Base-by-base conservation (phyloP, 345 rosid species). In the Camelina hispida region DNA sequence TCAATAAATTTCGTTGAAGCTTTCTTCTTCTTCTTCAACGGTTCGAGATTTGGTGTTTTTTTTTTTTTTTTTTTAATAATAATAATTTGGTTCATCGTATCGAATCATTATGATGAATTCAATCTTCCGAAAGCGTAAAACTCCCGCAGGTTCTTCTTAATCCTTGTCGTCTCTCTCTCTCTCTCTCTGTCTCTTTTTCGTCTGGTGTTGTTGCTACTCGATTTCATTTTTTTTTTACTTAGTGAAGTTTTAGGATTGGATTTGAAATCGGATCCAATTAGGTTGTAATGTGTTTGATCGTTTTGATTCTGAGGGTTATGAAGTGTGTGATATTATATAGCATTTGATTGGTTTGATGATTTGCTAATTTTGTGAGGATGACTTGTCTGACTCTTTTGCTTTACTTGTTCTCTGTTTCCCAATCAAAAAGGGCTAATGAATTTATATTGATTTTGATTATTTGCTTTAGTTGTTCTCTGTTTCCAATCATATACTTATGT, bases 71-170 rank as follows among this genome's bases (percentile, higher is more conserved):
- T 23, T 23, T 23, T 23, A 0, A 23, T n/a, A n/a, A n/a, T n/a
- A n/a, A n/a, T n/a, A 23, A 23, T 43, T 43, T 1, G 60, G 13
- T 51, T 68, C 35, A 4, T 54, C n/a, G 53, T 48, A 48, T 22
- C 6, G 1, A 18, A 8, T 13, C 48, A 62, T 64, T 72, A 72
- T 78, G 72, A 78, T 78, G 69, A 78, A 60, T 66, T 78, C 77
- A 16, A 78, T 78, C 69, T 78, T 78, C 51, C 77, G 81, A 23
- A 78, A 72, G 46, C 77, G 81, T 23, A 78, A 78, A 66, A 78
- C 81, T 58, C 81, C 81, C 17, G 77, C 81, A 65, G 77, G 77
- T 76, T 51, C 50, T 76, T 51, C 50, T 9, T 48, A 4, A 2
- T 16, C 20, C 52, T 47, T 23, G 3, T 23, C 25, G 0, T 23